Percentiles rank a stretch among this genome's conserved stretches.
Evolutionary conservation across 768 basidiomycete species (phyloP).

Genomic region (Hericium rajendrae): DNA sequence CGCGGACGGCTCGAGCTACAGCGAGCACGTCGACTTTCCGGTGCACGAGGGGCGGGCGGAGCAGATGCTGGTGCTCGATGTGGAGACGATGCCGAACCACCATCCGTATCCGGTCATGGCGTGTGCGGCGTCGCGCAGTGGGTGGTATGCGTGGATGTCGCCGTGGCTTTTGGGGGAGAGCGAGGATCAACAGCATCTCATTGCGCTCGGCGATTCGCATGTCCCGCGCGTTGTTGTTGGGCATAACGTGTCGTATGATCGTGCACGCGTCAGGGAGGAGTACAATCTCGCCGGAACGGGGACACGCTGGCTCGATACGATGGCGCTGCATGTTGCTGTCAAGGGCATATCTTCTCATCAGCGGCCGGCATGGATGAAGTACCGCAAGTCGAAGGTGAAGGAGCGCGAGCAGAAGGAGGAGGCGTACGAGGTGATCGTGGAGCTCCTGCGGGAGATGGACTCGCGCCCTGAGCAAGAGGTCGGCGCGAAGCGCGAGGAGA

Average conservation of each 20-base stretch:
- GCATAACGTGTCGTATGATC: constrained; percentile 93
- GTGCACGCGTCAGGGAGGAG: constrained; percentile 74
- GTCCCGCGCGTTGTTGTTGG: constrained; percentile 68
- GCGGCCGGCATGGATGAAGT: constrained; percentile 85
- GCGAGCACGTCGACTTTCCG: constrained; percentile 61
- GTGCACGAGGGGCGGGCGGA: constrained; percentile 56
- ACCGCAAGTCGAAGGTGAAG: constrained; percentile 59
- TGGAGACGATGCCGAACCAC: constrained; percentile 84
- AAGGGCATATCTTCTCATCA: constrained; percentile 93
- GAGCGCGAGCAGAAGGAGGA: constrained; percentile 49
- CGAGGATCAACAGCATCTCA: constrained; percentile 49
- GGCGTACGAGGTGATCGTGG: constrained; percentile 52
- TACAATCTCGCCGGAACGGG: constrained; percentile 58
- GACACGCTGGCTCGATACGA: constrained; percentile 87
- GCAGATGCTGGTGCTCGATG: constrained; percentile 79
- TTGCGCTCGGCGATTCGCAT: constrained; percentile 55
- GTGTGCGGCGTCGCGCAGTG: constrained; percentile 68
- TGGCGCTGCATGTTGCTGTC: constrained; percentile 89
- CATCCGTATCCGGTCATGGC: constrained; percentile 83
- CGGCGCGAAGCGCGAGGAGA: constrained; percentile 27
- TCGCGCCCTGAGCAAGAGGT: constrained; percentile 28
- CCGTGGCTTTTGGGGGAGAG: constrained; percentile 78
- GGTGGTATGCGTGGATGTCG: constrained; percentile 95
- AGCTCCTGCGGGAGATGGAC: constrained; percentile 36
- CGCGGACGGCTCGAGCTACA: constrained; percentile 69